Evolutionary conservation across 306 rosid genomes (phyloP).

Genomic region (Herpetospermum pedunculosum): DNA sequence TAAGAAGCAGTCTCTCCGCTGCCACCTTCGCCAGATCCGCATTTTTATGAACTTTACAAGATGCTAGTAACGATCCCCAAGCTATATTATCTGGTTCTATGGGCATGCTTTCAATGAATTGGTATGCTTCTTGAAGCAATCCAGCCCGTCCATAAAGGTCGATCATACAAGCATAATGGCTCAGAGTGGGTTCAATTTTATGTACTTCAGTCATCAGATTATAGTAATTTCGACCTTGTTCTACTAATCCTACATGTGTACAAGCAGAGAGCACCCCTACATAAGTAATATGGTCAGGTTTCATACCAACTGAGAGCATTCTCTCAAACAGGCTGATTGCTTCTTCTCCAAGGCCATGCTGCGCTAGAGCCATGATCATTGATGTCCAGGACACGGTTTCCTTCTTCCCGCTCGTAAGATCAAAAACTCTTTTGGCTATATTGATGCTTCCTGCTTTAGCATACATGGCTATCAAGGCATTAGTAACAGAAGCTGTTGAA

Average conservation of each 20-base stretch:
- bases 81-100: conserved; percentile 67
- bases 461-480: conserved; percentile 75
- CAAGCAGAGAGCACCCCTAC: conserved; percentile 85
- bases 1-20: conserved; percentile 59
- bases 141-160: conserved; percentile 85
- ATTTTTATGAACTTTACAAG: conserved; percentile 63
- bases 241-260: conserved; percentile 67
- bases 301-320: conserved; percentile 48
- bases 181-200: conserved; percentile 59
- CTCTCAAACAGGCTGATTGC: conserved; percentile 69
- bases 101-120: conserved; percentile 49
- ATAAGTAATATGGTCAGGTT: conserved; percentile 77
- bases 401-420: conserved; percentile 24
- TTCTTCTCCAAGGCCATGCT: conserved; percentile 78
- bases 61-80: conserved; percentile 79
- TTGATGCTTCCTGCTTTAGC: conserved; percentile 68
- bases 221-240: conserved; percentile 55
- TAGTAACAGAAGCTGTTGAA: conserved; percentile 61
- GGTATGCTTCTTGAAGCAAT: conserved; percentile 65
- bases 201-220: conserved; percentile 54
- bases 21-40: conserved; percentile 68
- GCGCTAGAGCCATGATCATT: conserved; percentile 79
- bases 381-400: conserved; percentile 74
- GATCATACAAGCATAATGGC: conserved; percentile 76
- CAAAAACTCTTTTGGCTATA: conserved; percentile 51